These are phyloP conservation scores for Raphidocelis subcapitata DNA, from an alignment of 139 green algal genomes.

Conservation along the genomic window DNA sequence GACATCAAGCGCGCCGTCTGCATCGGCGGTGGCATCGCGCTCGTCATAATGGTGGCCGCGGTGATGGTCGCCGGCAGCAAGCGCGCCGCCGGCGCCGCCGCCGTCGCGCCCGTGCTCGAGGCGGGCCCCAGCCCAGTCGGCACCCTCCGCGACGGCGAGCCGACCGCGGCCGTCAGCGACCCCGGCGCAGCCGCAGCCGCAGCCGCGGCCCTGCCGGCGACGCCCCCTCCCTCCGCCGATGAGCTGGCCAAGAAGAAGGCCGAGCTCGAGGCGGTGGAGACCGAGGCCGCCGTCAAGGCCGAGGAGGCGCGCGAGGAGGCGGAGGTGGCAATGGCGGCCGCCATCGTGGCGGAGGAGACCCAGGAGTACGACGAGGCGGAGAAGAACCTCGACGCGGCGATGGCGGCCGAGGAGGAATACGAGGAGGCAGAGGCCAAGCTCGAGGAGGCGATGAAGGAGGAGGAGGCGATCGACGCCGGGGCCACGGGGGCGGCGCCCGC, in stretches of 20 bases:
- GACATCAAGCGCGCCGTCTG: constrained; percentile 44
- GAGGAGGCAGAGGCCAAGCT: background rate
- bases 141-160: background rate
- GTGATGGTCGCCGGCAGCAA: constrained; percentile 28
- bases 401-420: background rate
- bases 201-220: too few relatives aligned
- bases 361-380: background rate
- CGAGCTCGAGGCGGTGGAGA: background rate
- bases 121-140: too few relatives aligned
- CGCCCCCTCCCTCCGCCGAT: background rate
- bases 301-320: background rate
- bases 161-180: background rate
- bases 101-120: too few relatives aligned
- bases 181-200: too few relatives aligned
- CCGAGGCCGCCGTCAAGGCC: too few relatives aligned
- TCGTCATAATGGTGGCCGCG: constrained; percentile 39
- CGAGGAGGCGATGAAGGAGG: background rate
- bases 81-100: too few relatives aligned
- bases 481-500: too few relatives aligned
- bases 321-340: too few relatives aligned
- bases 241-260: background rate
- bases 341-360: background rate
- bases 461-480: background rate
- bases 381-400: background rate
- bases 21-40: constrained; percentile 43